Conservation (phyloP, 2,329 filamentous ascomycete genomes). For the Colletotrichum sublineola region DNA sequence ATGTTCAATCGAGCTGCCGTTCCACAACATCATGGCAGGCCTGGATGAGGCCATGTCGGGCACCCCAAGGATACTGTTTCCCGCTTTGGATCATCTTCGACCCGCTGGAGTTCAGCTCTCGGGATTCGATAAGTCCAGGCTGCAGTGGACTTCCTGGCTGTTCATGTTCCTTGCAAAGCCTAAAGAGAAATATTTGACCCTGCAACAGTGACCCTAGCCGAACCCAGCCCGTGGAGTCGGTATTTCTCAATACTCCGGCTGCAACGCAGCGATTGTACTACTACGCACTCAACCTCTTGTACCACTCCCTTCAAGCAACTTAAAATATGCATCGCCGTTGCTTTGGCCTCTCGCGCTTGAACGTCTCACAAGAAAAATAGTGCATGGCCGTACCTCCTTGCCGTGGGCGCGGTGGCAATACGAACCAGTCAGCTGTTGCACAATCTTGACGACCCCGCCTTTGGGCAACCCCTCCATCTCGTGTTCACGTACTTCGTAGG, state of each 20-base stretch:
- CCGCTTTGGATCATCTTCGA: not conserved
- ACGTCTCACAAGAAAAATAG: not conserved
- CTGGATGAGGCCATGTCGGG: slow-evolving; percentile 16
- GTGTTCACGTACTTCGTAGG: slow-evolving; percentile 9
- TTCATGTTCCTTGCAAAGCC: not conserved
- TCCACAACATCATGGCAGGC: slow-evolving; percentile 23
- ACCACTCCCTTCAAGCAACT: not conserved
- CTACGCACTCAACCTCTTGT: not conserved
- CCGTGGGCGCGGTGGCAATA: not conserved
- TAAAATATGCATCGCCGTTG: not conserved
- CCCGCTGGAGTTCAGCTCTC: not conserved
- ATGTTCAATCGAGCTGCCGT: slow-evolving; percentile 9
- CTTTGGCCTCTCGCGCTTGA: not conserved
- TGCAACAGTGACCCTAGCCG: not conserved
- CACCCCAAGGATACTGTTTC: slow-evolving; percentile 1
- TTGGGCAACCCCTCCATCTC: slow-evolving; percentile 18
- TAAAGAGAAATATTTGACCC: not conserved
- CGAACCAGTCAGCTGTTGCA: slow-evolving; percentile 25
- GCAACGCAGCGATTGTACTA: not conserved
- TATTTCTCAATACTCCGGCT: not conserved
- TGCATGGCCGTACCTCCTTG: not conserved
- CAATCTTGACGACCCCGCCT: slow-evolving; percentile 24
- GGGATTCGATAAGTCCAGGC: not conserved
- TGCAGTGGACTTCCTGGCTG: slow-evolving; percentile 8
- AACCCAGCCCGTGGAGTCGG: slow-evolving; percentile 6